These are phyloP conservation scores for Coemansia erecta DNA, from an alignment of 192 early-diverging fungal genomes.

Conservation along the genomic window DNA sequence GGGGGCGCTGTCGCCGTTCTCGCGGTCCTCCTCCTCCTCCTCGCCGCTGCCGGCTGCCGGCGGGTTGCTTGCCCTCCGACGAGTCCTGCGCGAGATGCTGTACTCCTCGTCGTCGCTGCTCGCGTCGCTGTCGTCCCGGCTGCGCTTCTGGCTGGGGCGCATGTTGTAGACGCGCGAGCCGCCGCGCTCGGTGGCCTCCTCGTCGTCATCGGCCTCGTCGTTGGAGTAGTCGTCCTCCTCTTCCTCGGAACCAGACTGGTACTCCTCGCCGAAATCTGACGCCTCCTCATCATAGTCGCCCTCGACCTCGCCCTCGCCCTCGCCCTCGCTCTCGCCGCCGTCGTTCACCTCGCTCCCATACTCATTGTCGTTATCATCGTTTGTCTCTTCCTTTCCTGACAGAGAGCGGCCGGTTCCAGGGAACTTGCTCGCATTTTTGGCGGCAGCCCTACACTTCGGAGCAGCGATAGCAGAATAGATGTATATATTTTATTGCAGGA, in stretches of 20 bases:
- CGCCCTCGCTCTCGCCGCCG: conserved; percentile 2
- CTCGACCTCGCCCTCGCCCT: not conserved
- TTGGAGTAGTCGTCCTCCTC: conserved; percentile 23
- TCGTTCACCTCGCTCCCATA: conserved; percentile 4
- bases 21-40: conserved; percentile 7
- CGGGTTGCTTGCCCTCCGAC: conserved; percentile 16
- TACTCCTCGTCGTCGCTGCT: conserved; percentile 17
- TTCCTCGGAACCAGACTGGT: conserved; percentile 15
- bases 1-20: not conserved
- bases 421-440: conserved; percentile 24
- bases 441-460: conserved; percentile 9
- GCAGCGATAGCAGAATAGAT: too few species aligned
- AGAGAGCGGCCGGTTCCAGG: conserved; percentile 35
- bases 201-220: conserved; percentile 30
- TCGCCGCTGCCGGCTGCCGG: conserved; percentile 1
- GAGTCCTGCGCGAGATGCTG: conserved; percentile 34
- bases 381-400: not conserved
- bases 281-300: conserved; percentile 5
- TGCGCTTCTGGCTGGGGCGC: conserved; percentile 38
- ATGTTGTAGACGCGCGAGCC: conserved; percentile 43
- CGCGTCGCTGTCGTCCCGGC: conserved; percentile 3
- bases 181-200: conserved; percentile 21
- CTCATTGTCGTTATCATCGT: not conserved
- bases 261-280: conserved; percentile 32
- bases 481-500: too few species aligned